A percentile compares a stretch with the other conserved stretches of the same genome.
Evolutionary conservation across 345 rosid genomes (phyloP).

Genomic region (Schrenkiella parvula): DNA sequence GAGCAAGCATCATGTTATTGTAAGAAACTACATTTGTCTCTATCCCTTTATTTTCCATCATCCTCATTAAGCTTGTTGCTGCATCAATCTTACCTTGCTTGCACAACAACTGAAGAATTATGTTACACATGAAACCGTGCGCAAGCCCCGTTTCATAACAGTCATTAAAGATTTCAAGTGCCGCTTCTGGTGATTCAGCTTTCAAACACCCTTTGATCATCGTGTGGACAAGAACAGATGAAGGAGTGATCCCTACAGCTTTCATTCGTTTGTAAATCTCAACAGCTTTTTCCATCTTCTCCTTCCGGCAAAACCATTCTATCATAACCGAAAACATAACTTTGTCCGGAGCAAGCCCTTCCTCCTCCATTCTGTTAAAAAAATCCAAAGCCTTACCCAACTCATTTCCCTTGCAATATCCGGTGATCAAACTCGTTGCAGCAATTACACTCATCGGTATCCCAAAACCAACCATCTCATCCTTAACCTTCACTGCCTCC

Average conservation of each 20-base stretch:
- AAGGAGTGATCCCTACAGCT: conserved; percentile 40
- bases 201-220: conserved; percentile 55
- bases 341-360: conserved; percentile 52
- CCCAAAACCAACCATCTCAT: conserved; percentile 69
- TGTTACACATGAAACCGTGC: conserved; percentile 47
- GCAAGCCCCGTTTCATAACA: conserved; percentile 45
- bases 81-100: conserved; percentile 45
- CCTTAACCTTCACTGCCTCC: conserved; percentile 57
- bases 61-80: conserved; percentile 48
- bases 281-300: conserved; percentile 45
- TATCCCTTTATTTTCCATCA: conserved; percentile 48
- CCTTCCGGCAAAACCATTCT: conserved; percentile 54
- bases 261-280: conserved; percentile 56
- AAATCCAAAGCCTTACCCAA: conserved; percentile 50
- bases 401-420: conserved; percentile 49
- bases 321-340: conserved; percentile 63
- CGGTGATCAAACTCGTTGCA: conserved; percentile 60
- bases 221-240: conserved; percentile 43
- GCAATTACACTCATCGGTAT: conserved; percentile 48
- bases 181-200: conserved; percentile 37
- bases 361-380: conserved; percentile 46
- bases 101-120: conserved; percentile 44
- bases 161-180: conserved; percentile 43
- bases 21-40: conserved; percentile 48
- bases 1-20: conserved; percentile 58